Evolutionary conservation across 176 grass and related monocot species (phyloP), one percentile per base, ranked within the genome.

Genomic region (Melocanna baccifera): DNA sequence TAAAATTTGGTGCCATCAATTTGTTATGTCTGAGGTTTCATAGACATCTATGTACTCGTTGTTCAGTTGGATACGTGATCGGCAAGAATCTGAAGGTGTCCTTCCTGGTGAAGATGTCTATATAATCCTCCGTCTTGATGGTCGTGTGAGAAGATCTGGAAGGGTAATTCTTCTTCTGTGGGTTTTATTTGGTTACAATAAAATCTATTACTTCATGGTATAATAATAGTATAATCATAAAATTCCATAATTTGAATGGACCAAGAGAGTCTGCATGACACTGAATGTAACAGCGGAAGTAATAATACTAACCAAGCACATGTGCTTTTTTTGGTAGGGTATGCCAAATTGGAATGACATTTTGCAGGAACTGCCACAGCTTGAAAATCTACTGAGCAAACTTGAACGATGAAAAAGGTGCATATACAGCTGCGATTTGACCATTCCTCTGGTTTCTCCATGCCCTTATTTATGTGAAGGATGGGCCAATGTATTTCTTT

Each of bases 261-360:
- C 9, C 12, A 58, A 69, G 32, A 64, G 36, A 22, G 37, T 39
- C 28, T 12, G 53, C 84, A 80, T 59, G 41, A 86, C 59, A 65
- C 34, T 22, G 9, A 81, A 65, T 73, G 6, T 73, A 61, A 40
- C 0, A 29, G 13, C 50, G 45, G 41, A 62, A 20, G 1, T 22
- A 69, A 73, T 42, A 48, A 51, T 32, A 63, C 43, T 91, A 51
- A 75, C 37, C 14, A 58, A 76, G 37, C 9, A 25, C 28, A 9
- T 77, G 15, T 68, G n/a, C 11, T 78, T 66, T 90, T 77, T 64
- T 65, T 65, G 67, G 48, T 80, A 98, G 96, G 93, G 93, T 50
- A 96, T 95, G 91, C 93, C 91, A 43, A 94, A 98, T 74, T 98
- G 93, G 96, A 91, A 86, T 34, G 83, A 89, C 69, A 89, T 98